A percentile compares a stretch with the other conserved stretches of the same genome.
These are phyloP conservation scores for Fusarium subglutinans DNA, from an alignment of 2,329 filamentous ascomycete species.

Conservation along the genomic window DNA sequence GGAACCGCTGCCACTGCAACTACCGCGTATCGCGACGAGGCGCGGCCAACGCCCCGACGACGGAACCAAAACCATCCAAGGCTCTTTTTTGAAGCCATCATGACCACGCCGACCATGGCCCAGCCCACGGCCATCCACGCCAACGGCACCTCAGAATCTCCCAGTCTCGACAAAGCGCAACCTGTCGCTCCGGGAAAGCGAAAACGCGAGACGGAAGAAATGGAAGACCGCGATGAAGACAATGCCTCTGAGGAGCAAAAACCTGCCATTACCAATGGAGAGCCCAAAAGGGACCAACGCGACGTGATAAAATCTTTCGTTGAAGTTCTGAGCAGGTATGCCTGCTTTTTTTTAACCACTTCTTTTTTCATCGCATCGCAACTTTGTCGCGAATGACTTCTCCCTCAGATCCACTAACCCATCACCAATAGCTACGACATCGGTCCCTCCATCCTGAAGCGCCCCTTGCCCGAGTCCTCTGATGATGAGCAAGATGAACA, in stretches of 20 bases:
- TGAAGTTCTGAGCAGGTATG: slow-evolving; percentile 52
- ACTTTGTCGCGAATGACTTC: slow-evolving; percentile 16
- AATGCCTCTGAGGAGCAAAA: slow-evolving; percentile 43
- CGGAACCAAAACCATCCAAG: slow-evolving; percentile 15
- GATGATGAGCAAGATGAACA: slow-evolving; percentile 59
- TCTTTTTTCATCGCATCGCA: slow-evolving; percentile 15
- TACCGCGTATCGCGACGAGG: slow-evolving; percentile 55
- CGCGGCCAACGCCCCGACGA: slow-evolving; percentile 46
- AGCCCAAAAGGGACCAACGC: slow-evolving; percentile 44
- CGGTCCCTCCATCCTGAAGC: slow-evolving; percentile 63
- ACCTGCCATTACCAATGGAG: slow-evolving; percentile 37
- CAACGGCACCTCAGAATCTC: slow-evolving; percentile 55
- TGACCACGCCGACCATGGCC: slow-evolving; percentile 50
- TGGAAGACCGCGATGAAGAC: slow-evolving; percentile 50
- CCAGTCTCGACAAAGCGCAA: slow-evolving; percentile 44
- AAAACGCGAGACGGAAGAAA: slow-evolving; percentile 62
- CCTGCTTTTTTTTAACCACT: slow-evolving; percentile 15
- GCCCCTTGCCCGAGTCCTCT: slow-evolving; percentile 57
- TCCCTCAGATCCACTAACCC: slow-evolving; percentile 42
- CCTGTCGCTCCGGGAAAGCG: slow-evolving; percentile 59
- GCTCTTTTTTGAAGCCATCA: slow-evolving; percentile 34
- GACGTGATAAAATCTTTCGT: slow-evolving; percentile 52
- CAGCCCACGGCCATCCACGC: slow-evolving; percentile 51
- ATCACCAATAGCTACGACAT: slow-evolving; percentile 60
- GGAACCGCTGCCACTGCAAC: slow-evolving; percentile 46